Conservation (phyloP, 1,139 yeast species). For the Geotrichum klebahnii region DNA sequence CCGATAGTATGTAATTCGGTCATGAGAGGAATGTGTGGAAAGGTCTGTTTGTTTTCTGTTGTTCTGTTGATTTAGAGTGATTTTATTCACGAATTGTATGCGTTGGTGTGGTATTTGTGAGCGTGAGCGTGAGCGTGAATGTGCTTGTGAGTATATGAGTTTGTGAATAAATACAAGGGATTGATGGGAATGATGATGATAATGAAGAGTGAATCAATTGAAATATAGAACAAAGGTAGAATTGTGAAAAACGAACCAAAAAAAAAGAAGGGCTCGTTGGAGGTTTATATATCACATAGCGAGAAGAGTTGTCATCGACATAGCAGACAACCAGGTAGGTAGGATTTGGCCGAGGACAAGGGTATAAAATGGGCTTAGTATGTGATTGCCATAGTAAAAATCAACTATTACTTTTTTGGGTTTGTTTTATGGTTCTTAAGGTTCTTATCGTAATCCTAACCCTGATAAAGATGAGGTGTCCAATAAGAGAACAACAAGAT, state of each 20-base stretch:
- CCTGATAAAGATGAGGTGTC: neutral
- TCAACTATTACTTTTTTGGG: neutral
- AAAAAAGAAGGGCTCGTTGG: no score
- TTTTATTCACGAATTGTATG: neutral
- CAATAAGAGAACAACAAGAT: neutral
- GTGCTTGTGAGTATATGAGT: neutral
- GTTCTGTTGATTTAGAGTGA: no score
- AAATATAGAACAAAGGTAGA: neutral
- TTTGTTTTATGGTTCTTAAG: neutral
- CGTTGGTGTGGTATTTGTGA: neutral
- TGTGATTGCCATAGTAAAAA: neutral
- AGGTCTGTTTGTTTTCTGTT: neutral
- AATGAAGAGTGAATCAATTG: neutral
- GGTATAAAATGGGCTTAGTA: neutral
- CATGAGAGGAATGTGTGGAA: neutral
- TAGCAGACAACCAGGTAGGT: no score
- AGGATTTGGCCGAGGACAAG: neutral
- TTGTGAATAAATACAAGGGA: neutral
- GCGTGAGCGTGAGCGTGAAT: neutral
- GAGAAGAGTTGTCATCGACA: no score
- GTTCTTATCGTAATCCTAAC: neutral
- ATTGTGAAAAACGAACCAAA: no score
- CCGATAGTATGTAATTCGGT: constrained; percentile 36
- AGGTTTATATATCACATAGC: no score
- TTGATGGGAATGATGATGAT: no score